Percentiles rank a stretch among this genome's conserved stretches.
Evolutionary conservation across 2,329 filamentous ascomycete species (phyloP).

Genomic region (Trichoderma guizhouense): DNA sequence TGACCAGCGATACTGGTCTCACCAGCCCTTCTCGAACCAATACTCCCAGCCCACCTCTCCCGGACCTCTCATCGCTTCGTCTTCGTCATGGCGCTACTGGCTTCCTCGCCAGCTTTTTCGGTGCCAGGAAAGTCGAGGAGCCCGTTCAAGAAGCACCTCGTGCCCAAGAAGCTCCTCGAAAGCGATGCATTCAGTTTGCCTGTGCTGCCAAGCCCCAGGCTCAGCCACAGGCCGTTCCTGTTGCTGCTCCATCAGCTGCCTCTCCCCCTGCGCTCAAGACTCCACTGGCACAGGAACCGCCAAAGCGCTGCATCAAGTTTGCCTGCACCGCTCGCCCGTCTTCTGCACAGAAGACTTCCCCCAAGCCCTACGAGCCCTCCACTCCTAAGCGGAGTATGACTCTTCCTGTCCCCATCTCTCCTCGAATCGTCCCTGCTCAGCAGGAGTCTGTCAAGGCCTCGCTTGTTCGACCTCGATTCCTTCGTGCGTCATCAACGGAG

Average conservation of each 20-base stretch:
- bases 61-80: conserved; percentile 50
- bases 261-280: conserved; percentile 33
- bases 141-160: conserved; percentile 42
- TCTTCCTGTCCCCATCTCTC: conserved; percentile 24
- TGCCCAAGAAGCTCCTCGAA: conserved; percentile 50
- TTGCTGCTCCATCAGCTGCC: conserved; percentile 19
- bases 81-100: conserved; percentile 33
- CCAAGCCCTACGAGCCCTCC: conserved; percentile 29
- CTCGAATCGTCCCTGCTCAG: conserved; percentile 23
- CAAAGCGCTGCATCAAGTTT: conserved; percentile 69
- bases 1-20: conserved; percentile 91
- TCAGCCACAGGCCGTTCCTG: conserved; percentile 38
- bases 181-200: conserved; percentile 89
- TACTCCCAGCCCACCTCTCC: conserved; percentile 83
- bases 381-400: conserved; percentile 32
- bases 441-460: conserved; percentile 25
- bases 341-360: conserved; percentile 39
- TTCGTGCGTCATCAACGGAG: conserved; percentile 50
- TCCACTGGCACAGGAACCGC: conserved; percentile 34
- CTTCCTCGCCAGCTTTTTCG: conserved; percentile 26
- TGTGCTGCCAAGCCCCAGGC: conserved; percentile 64
- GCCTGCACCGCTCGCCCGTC: conserved; percentile 60
- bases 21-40: conserved; percentile 86
- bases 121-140: conserved; percentile 40
- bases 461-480: conserved; percentile 41